Conservation (phyloP, 1,284 basidiomycete species). For the Leccinum angustisporum region DNA sequence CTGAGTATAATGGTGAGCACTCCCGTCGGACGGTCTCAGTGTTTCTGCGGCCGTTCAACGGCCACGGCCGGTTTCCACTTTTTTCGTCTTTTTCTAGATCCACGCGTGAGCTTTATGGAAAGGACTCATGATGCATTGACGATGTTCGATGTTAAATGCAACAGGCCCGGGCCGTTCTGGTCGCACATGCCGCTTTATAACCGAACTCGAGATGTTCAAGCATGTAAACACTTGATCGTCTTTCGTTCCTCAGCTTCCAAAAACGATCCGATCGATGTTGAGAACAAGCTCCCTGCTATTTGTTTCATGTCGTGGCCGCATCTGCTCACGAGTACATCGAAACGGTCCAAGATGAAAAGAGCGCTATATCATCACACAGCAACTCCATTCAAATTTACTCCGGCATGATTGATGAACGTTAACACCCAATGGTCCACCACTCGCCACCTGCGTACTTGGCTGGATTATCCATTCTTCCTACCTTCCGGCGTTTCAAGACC, state of each 20-base stretch:
- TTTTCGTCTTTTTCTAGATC: conserved; percentile 29
- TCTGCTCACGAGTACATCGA: not conserved
- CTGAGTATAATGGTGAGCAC: no score
- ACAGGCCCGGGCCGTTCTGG: not conserved
- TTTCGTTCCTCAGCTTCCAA: not conserved
- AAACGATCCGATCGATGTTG: not conserved
- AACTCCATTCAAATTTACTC: not conserved
- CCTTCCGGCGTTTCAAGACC: not conserved
- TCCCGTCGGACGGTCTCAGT: not conserved
- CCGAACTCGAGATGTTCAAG: not conserved
- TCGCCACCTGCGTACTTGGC: not conserved
- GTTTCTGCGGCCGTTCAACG: not conserved
- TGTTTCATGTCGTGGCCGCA: not conserved
- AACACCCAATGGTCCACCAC: not conserved
- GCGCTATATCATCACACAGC: not conserved
- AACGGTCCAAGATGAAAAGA: not conserved
- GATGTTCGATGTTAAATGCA: not conserved
- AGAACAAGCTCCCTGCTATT: not conserved
- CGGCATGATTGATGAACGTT: not conserved
- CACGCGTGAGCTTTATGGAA: conserved; percentile 11
- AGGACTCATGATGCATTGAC: not conserved
- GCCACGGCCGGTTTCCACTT: conserved; percentile 26
- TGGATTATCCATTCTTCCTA: not conserved
- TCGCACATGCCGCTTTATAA: not conserved
- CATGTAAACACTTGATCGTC: not conserved